These are phyloP conservation scores for Blastobotrys parvus DNA, from an alignment of 805 yeast genomes.

Conservation along the genomic window DNA sequence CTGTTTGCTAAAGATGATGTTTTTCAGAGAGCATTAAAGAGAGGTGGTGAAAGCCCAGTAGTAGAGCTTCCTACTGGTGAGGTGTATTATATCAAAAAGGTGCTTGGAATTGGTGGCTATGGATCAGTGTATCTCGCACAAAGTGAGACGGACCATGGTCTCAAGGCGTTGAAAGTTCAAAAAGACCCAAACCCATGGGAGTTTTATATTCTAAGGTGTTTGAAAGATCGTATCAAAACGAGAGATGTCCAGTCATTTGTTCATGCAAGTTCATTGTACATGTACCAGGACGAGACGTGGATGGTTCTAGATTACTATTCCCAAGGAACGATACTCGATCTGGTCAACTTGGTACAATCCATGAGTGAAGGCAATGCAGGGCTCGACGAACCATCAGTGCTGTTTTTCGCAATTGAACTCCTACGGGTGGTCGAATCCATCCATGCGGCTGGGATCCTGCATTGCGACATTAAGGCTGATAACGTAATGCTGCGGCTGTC, in stretches of 20 bases:
- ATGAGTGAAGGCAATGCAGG: conserved; percentile 18
- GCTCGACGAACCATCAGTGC: conserved; percentile 51
- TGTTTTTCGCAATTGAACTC: conserved; percentile 59
- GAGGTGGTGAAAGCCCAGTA: background rate
- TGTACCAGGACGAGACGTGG: conserved; percentile 60
- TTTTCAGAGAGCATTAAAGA: conserved; percentile 1
- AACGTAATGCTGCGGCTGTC: conserved; percentile 69
- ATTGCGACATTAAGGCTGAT: conserved; percentile 81
- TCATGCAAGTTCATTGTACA: conserved; percentile 42
- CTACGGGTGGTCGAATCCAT: conserved; percentile 49
- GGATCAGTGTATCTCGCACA: conserved; percentile 72
- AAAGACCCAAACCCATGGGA: conserved; percentile 67
- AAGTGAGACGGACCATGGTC: conserved; percentile 39
- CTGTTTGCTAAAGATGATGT: conserved; percentile 1
- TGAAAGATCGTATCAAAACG: conserved; percentile 33
- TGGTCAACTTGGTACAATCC: conserved; percentile 38
- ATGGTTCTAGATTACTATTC: conserved; percentile 52
- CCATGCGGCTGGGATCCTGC: conserved; percentile 62
- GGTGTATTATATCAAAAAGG: conserved; percentile 40
- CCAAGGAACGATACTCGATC: conserved; percentile 69
- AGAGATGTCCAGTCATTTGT: conserved; percentile 35
- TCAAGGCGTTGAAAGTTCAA: conserved; percentile 63
- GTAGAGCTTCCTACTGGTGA: conserved; percentile 19
- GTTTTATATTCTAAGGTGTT: conserved; percentile 57
- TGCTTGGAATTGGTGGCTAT: conserved; percentile 74